Base-by-base conservation (phyloP, 2,329 filamentous ascomycete genomes). In the Capronia americana region DNA sequence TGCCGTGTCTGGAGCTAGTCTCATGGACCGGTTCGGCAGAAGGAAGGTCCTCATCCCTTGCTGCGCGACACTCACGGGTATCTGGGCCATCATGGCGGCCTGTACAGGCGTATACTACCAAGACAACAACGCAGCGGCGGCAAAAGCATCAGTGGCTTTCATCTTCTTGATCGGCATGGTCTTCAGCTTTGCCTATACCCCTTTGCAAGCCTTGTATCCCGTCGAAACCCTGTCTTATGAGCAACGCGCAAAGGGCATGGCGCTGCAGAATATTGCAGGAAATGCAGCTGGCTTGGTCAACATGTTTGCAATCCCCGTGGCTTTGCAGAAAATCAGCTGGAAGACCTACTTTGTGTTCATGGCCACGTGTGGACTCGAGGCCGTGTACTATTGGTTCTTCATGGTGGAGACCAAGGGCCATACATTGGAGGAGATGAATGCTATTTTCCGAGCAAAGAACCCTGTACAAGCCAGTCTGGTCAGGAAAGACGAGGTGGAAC, bases 141-240 rank as follows among this genome's bases (percentile, higher is more conserved):
- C 62, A 50, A 82, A 81, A 0, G 78, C 80, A 8, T 75, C 86
- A 12, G 57, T 68, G 46, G 83, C 81, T n/a, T 81, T 85, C 71
- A 82, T 86, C 57, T 86, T 85, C 75, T 76, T 86, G 44, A 85
- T 85, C 65, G 81, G 81, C 0, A 81, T 83, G 63, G 77, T 83
- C 26, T 87, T 81, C 74, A 83, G 82, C 0, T 75, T 86, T 58
- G 79, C 77, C 1, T 80, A 51, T 4, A 82, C 80, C 0, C 79
- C 80, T 0, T 72, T 82, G 53, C 78, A 80, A 72, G 75, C 77
- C 41, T 74, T 86, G 14, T 86, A 85, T 70, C 81, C 83, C 0
- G 82, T 84, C 55, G 84, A 86, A 70, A 81, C 83, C 10, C 77
- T 86, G 8, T 80, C 78, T 10, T 85, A 82, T 69, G 81, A 85